Evolutionary conservation across 257 asterid species (phyloP), one percentile per base, ranked within the genome.

Genomic region (Salvia miltiorrhiza): DNA sequence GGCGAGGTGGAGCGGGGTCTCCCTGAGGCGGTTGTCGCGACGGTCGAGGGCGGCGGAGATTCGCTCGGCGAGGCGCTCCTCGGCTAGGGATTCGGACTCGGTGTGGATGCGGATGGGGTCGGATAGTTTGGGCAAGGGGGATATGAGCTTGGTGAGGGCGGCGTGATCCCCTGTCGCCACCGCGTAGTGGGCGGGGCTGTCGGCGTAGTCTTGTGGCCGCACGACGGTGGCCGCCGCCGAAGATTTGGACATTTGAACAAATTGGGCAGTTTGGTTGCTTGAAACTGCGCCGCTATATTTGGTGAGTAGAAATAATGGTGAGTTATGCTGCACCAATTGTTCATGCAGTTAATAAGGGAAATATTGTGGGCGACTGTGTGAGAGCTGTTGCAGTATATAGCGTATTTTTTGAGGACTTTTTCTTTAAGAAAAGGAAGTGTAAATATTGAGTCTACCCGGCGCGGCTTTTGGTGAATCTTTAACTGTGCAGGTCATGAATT

Each of bases 1-100:
- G 65, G 98, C 93, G 13, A 93, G 90, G 69, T 93, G 98, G 58
- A 93, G 85, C 0, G 98, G 86, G 37, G 97, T 93, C 65, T 93
- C 98, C 0, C 78, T 67, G 26, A 79, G 78, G 54, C 69, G 76
- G 66, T 93, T 90, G 61, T 90, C 96, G 1, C 98, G 96, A 56
- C 90, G 82, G 85, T 93, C 97, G 24, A 93, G 73, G 8, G 62
- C 86, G 52, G 84, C 73, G 65, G 97, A 62, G 21, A 93, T 87
- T 77, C 75, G 67, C 0, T 85, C 97, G 23, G 89, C 82, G 16
- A 80, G 63, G 33, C 60, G 76, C 33, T 90, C 96, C 41, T 86
- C 89, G 7, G 79, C 67, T 7, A 89, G 74, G 4, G 97, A 87
- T 7, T 88, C 83, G 43, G 87, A 67, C 73, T 86, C 96, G 6